Evolutionary conservation across 2,329 filamentous ascomycete genomes (phyloP), one percentile per base, ranked within the genome.

Genomic region (Colletotrichum graminicola): DNA sequence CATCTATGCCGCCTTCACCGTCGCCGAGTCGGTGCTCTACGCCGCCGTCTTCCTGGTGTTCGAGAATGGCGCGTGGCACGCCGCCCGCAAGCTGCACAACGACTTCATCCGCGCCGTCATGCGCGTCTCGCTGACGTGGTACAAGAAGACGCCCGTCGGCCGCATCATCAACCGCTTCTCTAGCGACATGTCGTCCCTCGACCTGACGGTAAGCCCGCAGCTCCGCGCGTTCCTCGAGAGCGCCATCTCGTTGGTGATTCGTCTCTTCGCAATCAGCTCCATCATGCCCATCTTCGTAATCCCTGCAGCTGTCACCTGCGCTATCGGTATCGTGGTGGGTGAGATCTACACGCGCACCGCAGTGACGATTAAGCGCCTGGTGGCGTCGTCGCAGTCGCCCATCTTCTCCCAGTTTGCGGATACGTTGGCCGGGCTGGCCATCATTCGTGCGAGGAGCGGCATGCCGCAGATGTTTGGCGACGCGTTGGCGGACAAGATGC

Each of bases 381-480:
- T 80, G 7, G 85, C 85, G 0, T 82, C 84, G 11, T 79, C 84
- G 0, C 84, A 85, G 69, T 88, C 86, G 0, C 88, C 88, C 16
- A 82, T 90, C 2, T 89, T 89, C 74, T 86, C 87, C 1, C 87
- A 88, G 67, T 89, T 89, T 71, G 83, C 85, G 2, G 86, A 88
- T 64, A 87, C 84, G 0, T 78, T 88, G 1, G 82, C 85, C 5
- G 86, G 86, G 0, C 78, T 88, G 39, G 77, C 84, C 8, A 79
- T 88, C 18, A 88, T 90, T 68, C 85, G 88, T 21, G 81, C 80
- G 1, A 80, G 83, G 5, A 76, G 77, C 14, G 80, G 80, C 41
- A 82, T 86, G 79, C 78, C 82, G 12, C 75, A 79, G 16, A 80
- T 79, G 3, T 89, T 89, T 66, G 79, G 82, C 14, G 77, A 82